phyloP scores from a whole-genome alignment of 352 stramenopile species.

The Thalassiosira hispida region DNA sequence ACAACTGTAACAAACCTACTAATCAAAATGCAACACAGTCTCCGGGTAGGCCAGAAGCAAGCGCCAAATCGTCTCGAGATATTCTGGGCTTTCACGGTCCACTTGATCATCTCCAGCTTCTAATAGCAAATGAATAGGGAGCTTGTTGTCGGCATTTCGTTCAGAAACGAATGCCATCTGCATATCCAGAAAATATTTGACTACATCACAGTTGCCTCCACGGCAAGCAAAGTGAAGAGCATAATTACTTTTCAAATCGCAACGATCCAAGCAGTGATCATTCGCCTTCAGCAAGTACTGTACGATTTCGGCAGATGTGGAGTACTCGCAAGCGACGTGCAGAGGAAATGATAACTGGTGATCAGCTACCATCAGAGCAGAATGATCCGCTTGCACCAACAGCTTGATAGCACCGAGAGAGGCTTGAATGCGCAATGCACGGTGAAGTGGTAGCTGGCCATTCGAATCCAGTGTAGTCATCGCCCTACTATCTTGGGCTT shows the following conservation, averaged over 20 bases:
- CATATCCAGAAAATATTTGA: constrained; percentile 13
- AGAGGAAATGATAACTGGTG: background rate
- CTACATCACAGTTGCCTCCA: constrained; percentile 15
- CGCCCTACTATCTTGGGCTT: background rate
- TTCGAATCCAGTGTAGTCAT: constrained; percentile 17
- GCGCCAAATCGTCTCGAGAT: background rate
- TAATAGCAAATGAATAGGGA: no score
- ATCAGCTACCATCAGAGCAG: background rate
- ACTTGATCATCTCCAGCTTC: background rate
- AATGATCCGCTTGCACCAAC: constrained; percentile 4
- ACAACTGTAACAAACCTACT: no score
- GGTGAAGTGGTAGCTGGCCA: constrained; percentile 10
- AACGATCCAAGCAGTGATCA: background rate
- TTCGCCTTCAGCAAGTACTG: constrained; percentile 7
- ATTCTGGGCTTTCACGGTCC: no score
- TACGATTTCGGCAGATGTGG: constrained; percentile 4
- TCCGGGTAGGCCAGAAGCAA: background rate
- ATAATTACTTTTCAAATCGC: background rate
- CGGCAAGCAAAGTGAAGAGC: constrained; percentile 14
- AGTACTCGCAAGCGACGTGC: constrained; percentile 8
- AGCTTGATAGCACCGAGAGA: constrained; percentile 19
- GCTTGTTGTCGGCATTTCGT: background rate
- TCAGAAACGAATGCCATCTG: constrained; percentile 11
- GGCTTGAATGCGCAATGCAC: background rate
- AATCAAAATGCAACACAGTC: no score